Percentiles rank a stretch among this genome's conserved stretches.
Evolutionary conservation across 1,284 basidiomycete genomes (phyloP).

Genomic region (Ceratobasidium sp.): DNA sequence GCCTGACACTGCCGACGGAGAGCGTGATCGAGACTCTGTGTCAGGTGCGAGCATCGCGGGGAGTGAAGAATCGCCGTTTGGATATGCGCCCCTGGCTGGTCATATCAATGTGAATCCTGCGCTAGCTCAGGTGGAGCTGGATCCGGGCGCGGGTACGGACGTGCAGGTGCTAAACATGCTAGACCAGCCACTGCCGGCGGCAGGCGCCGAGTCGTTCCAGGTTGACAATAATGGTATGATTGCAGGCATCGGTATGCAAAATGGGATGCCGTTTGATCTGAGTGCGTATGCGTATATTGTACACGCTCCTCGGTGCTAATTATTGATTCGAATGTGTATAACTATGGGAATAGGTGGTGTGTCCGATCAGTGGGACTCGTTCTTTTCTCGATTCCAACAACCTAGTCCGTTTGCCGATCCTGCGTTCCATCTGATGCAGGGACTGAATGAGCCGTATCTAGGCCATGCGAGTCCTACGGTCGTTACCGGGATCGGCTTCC

Average conservation of each 20-base stretch:
- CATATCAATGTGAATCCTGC: conserved; percentile 46
- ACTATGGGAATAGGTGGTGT: conserved; percentile 4
- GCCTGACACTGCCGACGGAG: conserved; percentile 49
- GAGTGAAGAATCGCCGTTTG: conserved; percentile 33
- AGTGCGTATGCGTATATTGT: conserved; percentile 11
- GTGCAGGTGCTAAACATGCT: conserved; percentile 79
- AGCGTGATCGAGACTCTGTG: conserved; percentile 39
- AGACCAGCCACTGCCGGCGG: conserved; percentile 53
- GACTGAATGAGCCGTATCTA: conserved; percentile 1
- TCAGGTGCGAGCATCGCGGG: conserved; percentile 44
- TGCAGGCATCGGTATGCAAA: conserved; percentile 2
- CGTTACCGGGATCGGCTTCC: conserved; percentile 20
- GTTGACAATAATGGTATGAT: conserved; percentile 22
- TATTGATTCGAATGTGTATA: background rate
- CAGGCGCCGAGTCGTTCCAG: conserved; percentile 26
- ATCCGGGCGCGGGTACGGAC: conserved; percentile 50
- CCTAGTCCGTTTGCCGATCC: background rate
- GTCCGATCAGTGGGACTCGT: conserved; percentile 9
- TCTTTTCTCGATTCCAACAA: conserved; percentile 19
- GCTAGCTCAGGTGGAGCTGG: conserved; percentile 50
- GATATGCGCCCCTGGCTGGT: background rate
- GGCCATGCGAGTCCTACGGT: background rate
- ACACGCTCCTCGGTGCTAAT: background rate
- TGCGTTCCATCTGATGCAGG: conserved; percentile 15
- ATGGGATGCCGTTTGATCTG: conserved; percentile 13